Evolutionary conservation across 192 early-diverging fungal genomes (phyloP).

Genomic region (Rhizoclosmatium sp.): DNA sequence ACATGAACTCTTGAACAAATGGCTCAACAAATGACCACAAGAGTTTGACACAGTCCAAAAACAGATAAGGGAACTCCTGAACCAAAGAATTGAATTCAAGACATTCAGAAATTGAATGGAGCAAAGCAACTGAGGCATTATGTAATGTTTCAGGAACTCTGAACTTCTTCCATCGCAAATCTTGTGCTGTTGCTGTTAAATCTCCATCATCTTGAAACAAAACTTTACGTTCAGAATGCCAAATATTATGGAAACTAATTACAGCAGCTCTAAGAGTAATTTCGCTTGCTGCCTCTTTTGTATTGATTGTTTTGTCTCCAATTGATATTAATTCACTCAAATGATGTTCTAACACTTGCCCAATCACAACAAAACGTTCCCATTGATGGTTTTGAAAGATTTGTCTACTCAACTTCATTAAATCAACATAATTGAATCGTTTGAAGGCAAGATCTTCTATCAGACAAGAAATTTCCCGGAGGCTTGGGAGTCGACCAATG

Average conservation of each 20-base stretch:
- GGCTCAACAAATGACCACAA: slow-evolving; percentile 54
- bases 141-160: slow-evolving; percentile 36
- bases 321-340: slow-evolving; percentile 7
- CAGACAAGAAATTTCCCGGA: slow-evolving; percentile 31
- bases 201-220: slow-evolving; percentile 22
- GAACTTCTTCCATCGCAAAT: slow-evolving; percentile 32
- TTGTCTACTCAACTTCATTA: slow-evolving; percentile 39
- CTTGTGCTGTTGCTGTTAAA: slow-evolving; percentile 12
- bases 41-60: slow-evolving; percentile 44
- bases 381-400: slow-evolving; percentile 44
- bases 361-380: slow-evolving; percentile 46
- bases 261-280: slow-evolving; percentile 39
- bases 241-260: slow-evolving; percentile 48
- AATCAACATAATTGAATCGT: slow-evolving; percentile 35
- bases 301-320: background rate
- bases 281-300: slow-evolving; percentile 26
- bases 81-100: slow-evolving; percentile 35
- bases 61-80: slow-evolving; percentile 29
- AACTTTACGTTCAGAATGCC: slow-evolving; percentile 49
- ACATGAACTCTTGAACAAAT: slow-evolving; percentile 39
- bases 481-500: slow-evolving; percentile 37
- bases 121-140: slow-evolving; percentile 37
- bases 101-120: slow-evolving; percentile 46
- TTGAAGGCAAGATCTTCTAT: slow-evolving; percentile 26
- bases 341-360: slow-evolving; percentile 41